A percentile compares a stretch with the other conserved stretches of the same genome.
phyloP scores from a whole-genome alignment of 176 grass and related monocot genomes.

The Oryza punctata region DNA sequence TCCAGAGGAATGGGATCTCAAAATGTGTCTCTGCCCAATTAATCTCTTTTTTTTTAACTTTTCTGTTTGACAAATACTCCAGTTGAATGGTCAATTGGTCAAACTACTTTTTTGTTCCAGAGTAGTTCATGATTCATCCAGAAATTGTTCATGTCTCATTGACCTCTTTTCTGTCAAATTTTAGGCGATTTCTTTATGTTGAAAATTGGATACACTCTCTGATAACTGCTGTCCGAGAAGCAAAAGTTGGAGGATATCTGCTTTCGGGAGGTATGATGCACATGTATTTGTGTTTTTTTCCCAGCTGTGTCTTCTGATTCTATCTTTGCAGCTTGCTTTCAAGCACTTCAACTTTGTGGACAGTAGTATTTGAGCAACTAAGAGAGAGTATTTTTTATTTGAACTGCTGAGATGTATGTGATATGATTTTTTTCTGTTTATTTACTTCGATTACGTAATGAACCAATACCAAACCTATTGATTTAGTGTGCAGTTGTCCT shows the following conservation, averaged over 20 bases:
- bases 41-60: neutral
- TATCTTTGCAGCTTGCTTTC: neutral
- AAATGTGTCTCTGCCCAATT: neutral
- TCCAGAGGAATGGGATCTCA: conserved; percentile 12
- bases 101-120: neutral
- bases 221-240: neutral
- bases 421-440: neutral
- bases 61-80: neutral
- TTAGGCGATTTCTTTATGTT: conserved; percentile 23
- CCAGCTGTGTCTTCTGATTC: neutral
- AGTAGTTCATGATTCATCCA: neutral
- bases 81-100: conserved; percentile 4
- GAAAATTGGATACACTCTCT: conserved; percentile 13
- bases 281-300: neutral
- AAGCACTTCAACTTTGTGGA: neutral
- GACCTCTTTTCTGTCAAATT: conserved; percentile 26
- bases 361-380: neutral
- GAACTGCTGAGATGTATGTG: neutral
- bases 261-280: conserved; percentile 40
- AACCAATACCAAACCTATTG: neutral
- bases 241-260: conserved; percentile 1
- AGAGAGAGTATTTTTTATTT: too few relatives aligned
- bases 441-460: neutral
- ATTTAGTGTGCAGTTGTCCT: neutral
- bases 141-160: conserved; percentile 9